Conservation (phyloP, 179 eudicot genomes). For the Nepenthes alata region DNA sequence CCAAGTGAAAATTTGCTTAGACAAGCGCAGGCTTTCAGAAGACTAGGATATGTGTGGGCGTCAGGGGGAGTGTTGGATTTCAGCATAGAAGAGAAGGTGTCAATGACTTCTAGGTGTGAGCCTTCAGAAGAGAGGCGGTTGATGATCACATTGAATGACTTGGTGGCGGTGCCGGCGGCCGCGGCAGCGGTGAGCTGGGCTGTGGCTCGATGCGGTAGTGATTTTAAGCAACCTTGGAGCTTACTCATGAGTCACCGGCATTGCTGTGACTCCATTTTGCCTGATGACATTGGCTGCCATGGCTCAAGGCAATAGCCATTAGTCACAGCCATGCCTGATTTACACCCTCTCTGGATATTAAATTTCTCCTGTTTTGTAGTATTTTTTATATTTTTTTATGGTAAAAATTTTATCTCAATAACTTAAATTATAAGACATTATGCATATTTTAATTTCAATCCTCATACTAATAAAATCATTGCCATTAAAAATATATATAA, state of each 20-base stretch:
- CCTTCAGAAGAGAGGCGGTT: slow-evolving; percentile 48
- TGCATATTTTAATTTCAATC: too few species aligned
- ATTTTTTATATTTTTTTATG: too few species aligned
- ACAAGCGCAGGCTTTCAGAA: slow-evolving; percentile 65
- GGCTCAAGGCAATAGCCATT: too few species aligned
- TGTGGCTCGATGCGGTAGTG: slow-evolving; percentile 13
- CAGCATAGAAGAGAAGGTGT: slow-evolving; percentile 50
- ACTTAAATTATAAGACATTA: too few species aligned
- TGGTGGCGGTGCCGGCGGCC: slow-evolving; percentile 14
- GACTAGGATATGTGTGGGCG: slow-evolving; percentile 60
- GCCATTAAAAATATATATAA: too few species aligned
- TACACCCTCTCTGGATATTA: too few species aligned
- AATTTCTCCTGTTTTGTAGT: too few species aligned
- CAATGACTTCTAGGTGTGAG: slow-evolving; percentile 40
- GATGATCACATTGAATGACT: slow-evolving; percentile 46
- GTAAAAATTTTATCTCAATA: too few species aligned
- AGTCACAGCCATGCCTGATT: too few species aligned
- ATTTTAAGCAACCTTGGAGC: slow-evolving; percentile 26
- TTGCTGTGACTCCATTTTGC: too few species aligned
- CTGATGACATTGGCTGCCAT: too few species aligned
- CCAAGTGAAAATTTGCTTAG: slow-evolving; percentile 46
- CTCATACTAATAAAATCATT: too few species aligned
- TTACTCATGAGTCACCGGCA: slow-evolving; percentile 25
- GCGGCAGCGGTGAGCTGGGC: slow-evolving; percentile 7
- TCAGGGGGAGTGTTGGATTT: slow-evolving; percentile 36